Evolutionary conservation across 257 asterid species (phyloP).

Genomic region (Scutellaria barbata): DNA sequence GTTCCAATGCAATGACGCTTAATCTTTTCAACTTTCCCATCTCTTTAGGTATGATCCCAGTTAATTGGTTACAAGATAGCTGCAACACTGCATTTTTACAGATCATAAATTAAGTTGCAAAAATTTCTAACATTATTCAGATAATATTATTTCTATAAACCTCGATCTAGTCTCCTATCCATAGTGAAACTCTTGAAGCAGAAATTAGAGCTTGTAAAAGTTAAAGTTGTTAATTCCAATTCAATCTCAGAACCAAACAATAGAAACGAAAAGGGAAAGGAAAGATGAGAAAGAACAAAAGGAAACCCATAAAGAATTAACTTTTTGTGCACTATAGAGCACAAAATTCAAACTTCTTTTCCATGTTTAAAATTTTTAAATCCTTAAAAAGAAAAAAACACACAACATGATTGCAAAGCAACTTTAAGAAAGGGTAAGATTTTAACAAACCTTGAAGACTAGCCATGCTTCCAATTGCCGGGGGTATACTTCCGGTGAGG

Average conservation of each 20-base stretch:
- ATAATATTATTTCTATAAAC: background rate
- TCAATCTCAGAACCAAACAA: background rate
- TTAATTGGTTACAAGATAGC: constrained; percentile 68
- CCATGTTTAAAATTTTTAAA: background rate
- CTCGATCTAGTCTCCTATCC: background rate
- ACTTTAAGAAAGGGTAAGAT: background rate
- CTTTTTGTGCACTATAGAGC: background rate
- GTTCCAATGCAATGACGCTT: constrained; percentile 57
- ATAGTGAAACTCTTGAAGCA: background rate
- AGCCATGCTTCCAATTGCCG: constrained; percentile 76
- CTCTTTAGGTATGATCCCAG: constrained; percentile 69
- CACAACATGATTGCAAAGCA: background rate
- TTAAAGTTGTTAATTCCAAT: background rate
- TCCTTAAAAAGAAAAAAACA: background rate
- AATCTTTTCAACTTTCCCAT: constrained; percentile 61
- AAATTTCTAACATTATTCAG: constrained; percentile 1
- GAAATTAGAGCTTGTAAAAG: background rate
- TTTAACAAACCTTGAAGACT: constrained; percentile 76
- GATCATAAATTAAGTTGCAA: background rate
- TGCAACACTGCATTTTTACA: constrained; percentile 66
- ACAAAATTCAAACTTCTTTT: constrained; percentile 26
- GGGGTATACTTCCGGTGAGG: constrained; percentile 66
- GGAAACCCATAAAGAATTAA: background rate
- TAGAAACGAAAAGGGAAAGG: background rate
- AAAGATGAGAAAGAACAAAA: background rate